Evolutionary conservation across 1,284 basidiomycete species (phyloP).

Genomic region (Marasmius oreades): DNA sequence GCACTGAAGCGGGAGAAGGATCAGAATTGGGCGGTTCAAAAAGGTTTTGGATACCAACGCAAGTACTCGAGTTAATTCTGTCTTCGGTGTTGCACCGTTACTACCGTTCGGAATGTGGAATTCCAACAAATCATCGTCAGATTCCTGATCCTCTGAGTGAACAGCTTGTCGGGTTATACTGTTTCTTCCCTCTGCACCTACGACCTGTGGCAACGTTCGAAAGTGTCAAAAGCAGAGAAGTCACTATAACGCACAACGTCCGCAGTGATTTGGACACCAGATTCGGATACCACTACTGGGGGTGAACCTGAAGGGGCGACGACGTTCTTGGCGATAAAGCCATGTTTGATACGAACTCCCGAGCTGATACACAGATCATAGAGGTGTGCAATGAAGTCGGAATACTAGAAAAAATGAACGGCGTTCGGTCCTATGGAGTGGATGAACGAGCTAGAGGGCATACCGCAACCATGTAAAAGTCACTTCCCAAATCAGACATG

Average conservation of each 20-base stretch:
- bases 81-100: neutral
- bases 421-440: neutral
- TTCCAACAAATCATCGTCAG: neutral
- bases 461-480: slow-evolving; percentile 6
- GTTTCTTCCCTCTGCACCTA: slow-evolving; percentile 14
- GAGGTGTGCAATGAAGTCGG: slow-evolving; percentile 4
- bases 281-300: slow-evolving; percentile 4
- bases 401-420: neutral
- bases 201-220: slow-evolving; percentile 2
- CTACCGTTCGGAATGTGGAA: neutral
- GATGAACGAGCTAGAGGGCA: neutral
- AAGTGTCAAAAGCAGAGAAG: neutral
- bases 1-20: neutral
- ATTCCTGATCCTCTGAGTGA: slow-evolving; percentile 7
- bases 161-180: slow-evolving; percentile 10
- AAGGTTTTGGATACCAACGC: neutral
- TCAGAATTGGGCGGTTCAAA: neutral
- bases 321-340: slow-evolving; percentile 5
- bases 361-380: slow-evolving; percentile 2
- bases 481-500: slow-evolving; percentile 7
- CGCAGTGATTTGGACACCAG: slow-evolving; percentile 4
- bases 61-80: neutral
- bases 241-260: slow-evolving; percentile 11
- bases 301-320: neutral
- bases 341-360: slow-evolving; percentile 7